Conservation (phyloP, 345 rosid genomes). For the Hibiscus trionum region DNA sequence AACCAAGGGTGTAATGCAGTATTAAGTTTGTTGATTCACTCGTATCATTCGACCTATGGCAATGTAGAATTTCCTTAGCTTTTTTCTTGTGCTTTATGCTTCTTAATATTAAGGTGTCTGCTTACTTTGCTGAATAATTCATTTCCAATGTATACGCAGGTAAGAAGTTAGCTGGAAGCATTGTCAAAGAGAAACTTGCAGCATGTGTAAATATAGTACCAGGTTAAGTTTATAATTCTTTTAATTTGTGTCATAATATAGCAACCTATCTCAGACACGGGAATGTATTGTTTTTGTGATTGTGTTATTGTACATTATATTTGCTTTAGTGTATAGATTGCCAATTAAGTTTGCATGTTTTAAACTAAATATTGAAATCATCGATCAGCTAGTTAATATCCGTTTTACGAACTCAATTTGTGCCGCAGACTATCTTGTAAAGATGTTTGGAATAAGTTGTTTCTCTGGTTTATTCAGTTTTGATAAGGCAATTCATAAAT, state of each 20-base stretch:
- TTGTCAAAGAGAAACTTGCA: conserved; percentile 74
- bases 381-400: background rate
- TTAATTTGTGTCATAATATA: background rate
- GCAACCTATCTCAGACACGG: background rate
- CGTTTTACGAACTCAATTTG: background rate
- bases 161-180: conserved; percentile 77
- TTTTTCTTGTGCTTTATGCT: conserved; percentile 24
- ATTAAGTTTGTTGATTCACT: background rate
- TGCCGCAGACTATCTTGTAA: background rate
- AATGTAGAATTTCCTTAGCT: background rate
- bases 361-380: background rate
- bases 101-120: conserved; percentile 13
- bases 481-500: too few relatives aligned
- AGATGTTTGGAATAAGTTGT: background rate
- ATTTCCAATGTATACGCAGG: conserved; percentile 32
- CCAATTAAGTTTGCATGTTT: background rate
- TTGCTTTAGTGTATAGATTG: background rate
- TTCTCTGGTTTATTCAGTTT: background rate
- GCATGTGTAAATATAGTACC: conserved; percentile 91
- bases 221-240: conserved; percentile 29
- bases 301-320: background rate
- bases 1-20: background rate
- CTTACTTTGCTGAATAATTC: background rate
- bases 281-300: background rate
- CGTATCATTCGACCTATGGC: background rate